Evolutionary conservation across 495 filamentous ascomycete species (phyloP).

Genomic region (Penicillium cataractarum): DNA sequence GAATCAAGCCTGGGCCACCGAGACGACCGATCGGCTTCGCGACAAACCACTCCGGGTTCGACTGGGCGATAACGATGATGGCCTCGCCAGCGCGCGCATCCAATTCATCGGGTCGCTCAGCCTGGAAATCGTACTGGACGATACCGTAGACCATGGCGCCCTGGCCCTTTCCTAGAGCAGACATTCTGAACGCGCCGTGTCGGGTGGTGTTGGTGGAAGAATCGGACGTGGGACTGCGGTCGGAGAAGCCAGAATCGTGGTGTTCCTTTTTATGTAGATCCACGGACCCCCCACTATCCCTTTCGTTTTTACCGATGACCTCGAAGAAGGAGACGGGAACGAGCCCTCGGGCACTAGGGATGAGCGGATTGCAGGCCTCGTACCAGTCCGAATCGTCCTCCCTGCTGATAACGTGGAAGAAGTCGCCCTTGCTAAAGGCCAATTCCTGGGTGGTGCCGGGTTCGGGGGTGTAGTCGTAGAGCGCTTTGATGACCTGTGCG

Average conservation of each 20-base stretch:
- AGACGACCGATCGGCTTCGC: conserved; percentile 96
- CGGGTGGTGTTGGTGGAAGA: conserved; percentile 31
- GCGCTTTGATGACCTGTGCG: conserved; percentile 87
- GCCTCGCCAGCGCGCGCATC: conserved; percentile 94
- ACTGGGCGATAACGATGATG: conserved; percentile 98
- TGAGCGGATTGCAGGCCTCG: conserved; percentile 94
- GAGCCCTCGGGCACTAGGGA: conserved; percentile 84
- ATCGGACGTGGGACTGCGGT: conserved; percentile 54
- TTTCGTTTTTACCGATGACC: conserved; percentile 83
- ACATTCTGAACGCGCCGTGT: conserved; percentile 51
- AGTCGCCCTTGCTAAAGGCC: conserved; percentile 90
- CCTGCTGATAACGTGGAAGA: conserved; percentile 96
- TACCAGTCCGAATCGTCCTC: conserved; percentile 97
- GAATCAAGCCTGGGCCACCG: conserved; percentile 92
- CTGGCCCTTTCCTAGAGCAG: conserved; percentile 60
- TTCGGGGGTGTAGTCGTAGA: conserved; percentile 87
- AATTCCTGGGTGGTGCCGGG: conserved; percentile 71
- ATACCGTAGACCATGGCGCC: conserved; percentile 95
- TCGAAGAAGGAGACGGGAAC: conserved; percentile 95
- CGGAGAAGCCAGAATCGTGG: conserved; percentile 83
- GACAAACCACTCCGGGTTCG: conserved; percentile 99
- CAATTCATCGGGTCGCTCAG: conserved; percentile 91
- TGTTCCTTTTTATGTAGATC: conserved; percentile 60
- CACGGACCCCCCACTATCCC: conserved; percentile 76
- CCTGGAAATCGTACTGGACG: conserved; percentile 95